A percentile compares a stretch with the other conserved stretches of the same genome.
phyloP scores from a whole-genome alignment of 2,329 filamentous ascomycete genomes.

The Aspergillus ochraceus region DNA sequence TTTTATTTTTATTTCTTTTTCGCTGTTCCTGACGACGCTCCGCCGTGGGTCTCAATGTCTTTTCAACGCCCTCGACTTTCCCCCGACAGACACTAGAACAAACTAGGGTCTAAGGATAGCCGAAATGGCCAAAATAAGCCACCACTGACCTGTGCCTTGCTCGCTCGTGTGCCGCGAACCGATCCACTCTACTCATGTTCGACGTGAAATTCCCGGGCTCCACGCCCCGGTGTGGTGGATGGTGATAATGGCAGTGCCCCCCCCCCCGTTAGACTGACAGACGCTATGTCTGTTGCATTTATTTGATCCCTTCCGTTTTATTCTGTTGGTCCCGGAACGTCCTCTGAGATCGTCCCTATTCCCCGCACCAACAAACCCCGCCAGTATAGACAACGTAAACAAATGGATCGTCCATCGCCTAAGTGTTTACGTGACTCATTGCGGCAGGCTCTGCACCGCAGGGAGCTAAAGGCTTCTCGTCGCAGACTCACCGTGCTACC shows the following conservation, averaged over 20 bases:
- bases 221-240: slow-evolving; percentile 7
- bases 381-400: background rate
- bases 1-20: background rate
- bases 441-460: slow-evolving; percentile 35
- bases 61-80: background rate
- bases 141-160: background rate
- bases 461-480: slow-evolving; percentile 46
- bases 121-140: slow-evolving; percentile 1
- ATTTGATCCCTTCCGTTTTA: background rate
- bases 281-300: background rate
- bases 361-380: background rate
- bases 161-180: background rate
- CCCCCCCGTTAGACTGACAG: background rate
- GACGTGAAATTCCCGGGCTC: slow-evolving; percentile 3
- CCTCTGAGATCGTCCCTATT: background rate
- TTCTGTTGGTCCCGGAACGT: background rate
- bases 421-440: slow-evolving; percentile 31
- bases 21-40: background rate
- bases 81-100: background rate
- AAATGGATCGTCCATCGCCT: slow-evolving; percentile 11
- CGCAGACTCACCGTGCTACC: slow-evolving; percentile 50
- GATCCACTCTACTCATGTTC: background rate
- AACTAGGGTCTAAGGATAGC: background rate
- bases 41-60: background rate
- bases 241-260: slow-evolving; percentile 3